Conservation (phyloP, 73 alveolate species). For the Breviolum minutum region DNA sequence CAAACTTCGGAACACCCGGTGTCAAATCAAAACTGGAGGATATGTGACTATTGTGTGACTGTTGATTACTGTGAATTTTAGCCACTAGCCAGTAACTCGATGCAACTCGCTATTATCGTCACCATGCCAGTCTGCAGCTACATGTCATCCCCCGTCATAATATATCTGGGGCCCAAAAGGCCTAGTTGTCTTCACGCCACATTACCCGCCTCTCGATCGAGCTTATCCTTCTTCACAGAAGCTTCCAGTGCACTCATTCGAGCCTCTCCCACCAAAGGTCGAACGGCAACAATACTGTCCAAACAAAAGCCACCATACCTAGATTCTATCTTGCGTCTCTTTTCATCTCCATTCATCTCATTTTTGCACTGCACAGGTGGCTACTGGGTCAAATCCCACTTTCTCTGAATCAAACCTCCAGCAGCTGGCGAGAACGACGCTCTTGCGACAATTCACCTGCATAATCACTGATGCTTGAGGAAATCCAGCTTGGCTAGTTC, state of each 20-base stretch:
- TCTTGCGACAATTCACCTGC: constrained; percentile 86
- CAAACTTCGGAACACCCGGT: neutral
- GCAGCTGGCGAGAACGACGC: constrained; percentile 41
- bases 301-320: neutral
- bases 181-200: neutral
- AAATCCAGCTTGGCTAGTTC: too few relatives aligned
- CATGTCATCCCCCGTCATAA: too few relatives aligned
- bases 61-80: too few relatives aligned
- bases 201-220: constrained; percentile 44
- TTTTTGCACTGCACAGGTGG: too few relatives aligned
- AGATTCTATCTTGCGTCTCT: neutral
- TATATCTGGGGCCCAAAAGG: too few relatives aligned
- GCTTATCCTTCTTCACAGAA: neutral
- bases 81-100: too few relatives aligned
- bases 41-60: too few relatives aligned
- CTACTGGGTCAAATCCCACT: neutral
- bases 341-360: neutral
- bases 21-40: too few relatives aligned
- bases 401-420: constrained; percentile 14
- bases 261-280: neutral
- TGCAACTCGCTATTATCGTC: too few relatives aligned
- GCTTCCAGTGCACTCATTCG: constrained; percentile 53
- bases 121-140: too few relatives aligned
- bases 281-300: neutral
- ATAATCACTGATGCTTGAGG: too few relatives aligned